phyloP scores from a whole-genome alignment of 2,329 filamentous ascomycete genomes.

The Emmonsia crescens region DNA sequence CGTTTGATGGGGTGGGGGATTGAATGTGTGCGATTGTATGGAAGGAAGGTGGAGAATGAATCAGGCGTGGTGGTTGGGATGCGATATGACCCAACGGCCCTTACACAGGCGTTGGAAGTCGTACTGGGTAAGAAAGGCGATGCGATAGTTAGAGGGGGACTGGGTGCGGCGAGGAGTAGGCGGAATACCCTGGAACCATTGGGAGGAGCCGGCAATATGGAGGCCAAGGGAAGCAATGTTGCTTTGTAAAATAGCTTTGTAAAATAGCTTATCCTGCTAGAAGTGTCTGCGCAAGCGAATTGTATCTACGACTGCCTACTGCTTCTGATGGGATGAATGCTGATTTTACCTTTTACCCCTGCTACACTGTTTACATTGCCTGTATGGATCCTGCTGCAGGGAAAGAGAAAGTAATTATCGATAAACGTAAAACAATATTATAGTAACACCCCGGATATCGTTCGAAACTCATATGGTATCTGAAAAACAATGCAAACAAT shows the following conservation, averaged over 20 bases:
- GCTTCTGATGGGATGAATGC: background rate
- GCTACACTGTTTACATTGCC: background rate
- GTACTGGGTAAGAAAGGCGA: conserved; percentile 59
- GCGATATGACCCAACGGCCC: conserved; percentile 63
- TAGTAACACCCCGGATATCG: background rate
- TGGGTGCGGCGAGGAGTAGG: conserved; percentile 38
- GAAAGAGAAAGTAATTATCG: background rate
- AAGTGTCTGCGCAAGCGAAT: background rate
- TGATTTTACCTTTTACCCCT: background rate
- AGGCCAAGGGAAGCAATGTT: background rate
- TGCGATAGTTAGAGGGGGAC: conserved; percentile 32
- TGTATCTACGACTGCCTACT: background rate
- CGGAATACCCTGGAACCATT: conserved; percentile 44
- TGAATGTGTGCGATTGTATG: conserved; percentile 66
- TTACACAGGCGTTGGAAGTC: conserved; percentile 64
- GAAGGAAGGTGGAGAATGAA: conserved; percentile 44
- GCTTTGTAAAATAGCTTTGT: background rate
- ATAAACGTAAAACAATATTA: background rate
- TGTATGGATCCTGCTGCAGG: background rate
- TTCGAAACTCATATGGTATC: background rate
- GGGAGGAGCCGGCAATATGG: background rate
- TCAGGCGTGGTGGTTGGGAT: conserved; percentile 43
- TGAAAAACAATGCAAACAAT: background rate
- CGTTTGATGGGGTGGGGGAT: conserved; percentile 59
- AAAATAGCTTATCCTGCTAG: background rate